Base-by-base conservation (phyloP, 306 rosid species). In the Clitoria ternatea region DNA sequence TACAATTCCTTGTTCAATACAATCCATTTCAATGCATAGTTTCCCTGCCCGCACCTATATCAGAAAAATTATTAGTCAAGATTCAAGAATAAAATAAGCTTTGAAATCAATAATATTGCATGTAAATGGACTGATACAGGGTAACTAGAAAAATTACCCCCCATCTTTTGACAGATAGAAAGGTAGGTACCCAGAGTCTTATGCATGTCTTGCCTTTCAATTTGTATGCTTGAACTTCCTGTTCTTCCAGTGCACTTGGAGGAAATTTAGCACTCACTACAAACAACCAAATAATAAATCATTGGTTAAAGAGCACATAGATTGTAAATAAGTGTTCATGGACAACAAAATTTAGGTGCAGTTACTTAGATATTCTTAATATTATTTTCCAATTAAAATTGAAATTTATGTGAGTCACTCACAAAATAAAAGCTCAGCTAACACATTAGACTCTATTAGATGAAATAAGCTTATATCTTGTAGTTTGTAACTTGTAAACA, bases 1-100 rank as follows among this genome's bases (percentile, higher is more conserved):
- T 72, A 89, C 83, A 72, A 94, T 89, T 71, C 95, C 97, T 80
- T 81, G 80, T 80, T 90, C 97, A 50, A 94, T 80, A 44, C 64
- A 57, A 69, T 89, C 90, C 76, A 33, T 82, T 82, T 87, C 98
- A 50, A 42, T 39, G 64, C 30, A 27, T 9, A 83, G 50, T 80
- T 84, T 87, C 52, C 81, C 85, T 7, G 85, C 89, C 27, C 19
- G 69, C 24, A 80, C 84, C 98, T 94, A 68, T 19, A 69, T 57
- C 22, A 79, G 42, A 63, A 77, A n/a, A 45, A 9, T 53, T 39
- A 55, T 39, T 49, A 20, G 66, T 26, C 1, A 6, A n/a, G n/a
- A n/a, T n/a, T n/a, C n/a, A n/a, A 42, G 27, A 53, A 66, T 1
- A 15, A 55, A 73, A 0, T 4, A 69, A 50, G 52, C 49, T 63